Evolutionary conservation across 805 yeast species (phyloP), one percentile per base, ranked within the genome.

Genomic region (Cyberlindnera veronae): DNA sequence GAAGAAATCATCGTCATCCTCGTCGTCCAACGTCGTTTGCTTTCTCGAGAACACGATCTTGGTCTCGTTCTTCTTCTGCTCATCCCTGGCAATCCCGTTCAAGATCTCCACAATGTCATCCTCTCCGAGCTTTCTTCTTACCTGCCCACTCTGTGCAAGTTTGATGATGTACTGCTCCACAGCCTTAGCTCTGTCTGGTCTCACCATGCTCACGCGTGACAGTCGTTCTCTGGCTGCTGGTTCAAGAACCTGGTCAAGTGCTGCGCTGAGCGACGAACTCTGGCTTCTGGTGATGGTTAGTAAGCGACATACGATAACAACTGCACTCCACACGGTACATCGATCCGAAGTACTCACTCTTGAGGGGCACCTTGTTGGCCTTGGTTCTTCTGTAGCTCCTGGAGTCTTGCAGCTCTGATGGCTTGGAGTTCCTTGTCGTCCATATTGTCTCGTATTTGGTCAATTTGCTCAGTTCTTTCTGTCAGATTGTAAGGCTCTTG

Each of bases 351-450:
- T 3, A 39, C 57, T 34, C 36, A 46, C 50, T 38, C 38, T 29
- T 20, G 47, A 20, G n/a, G n/a, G n/a, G 41, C 45, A 3, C 24
- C 56, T 17, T 51, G 51, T 39, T 55, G 59, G 5, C 74, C 74
- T 2, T 74, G 61, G 45, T 71, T 72, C 46, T 74, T 69, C 60
- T 85, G 95, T 46, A 91, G 68, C 62, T 91, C 96, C 18, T 83
- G 81, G 52, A 91, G 64, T 50, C 98, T 76, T n/a, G 97, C 97
- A 32, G 87, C 88, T 53, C 98, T 77, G 48, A 91, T 85, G 23
- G 96, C 96, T 51, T 82, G 79, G 44, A 91, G 68, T 62, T 91
- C 99, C 17, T 79, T 64, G 59, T 88, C 91, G 54, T 87, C 96
- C 96, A 89, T 88, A 9, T 9, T 23, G 34, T 2, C n/a, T 22